Base-by-base conservation (phyloP, 306 rosid species). In the Cajanus cajan region DNA sequence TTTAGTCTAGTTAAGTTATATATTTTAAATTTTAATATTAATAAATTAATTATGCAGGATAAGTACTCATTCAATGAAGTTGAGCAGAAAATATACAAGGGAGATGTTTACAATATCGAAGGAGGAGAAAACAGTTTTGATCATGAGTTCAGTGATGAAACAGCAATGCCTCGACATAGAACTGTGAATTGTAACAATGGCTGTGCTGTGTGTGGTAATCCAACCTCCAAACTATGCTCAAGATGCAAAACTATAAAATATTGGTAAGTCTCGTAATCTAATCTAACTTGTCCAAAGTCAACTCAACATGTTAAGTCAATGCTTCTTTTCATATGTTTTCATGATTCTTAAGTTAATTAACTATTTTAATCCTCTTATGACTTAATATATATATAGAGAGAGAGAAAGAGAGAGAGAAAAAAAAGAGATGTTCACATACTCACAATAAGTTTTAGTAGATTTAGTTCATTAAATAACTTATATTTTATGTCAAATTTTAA, bases 201-300 rank as follows among this genome's bases (percentile, higher is more conserved):
- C 0, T 81, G 85, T 61, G 81, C 77, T 21, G 81, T 75, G 50
- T 81, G 85, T 68, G 85, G 85, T 5, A 75, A 36, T 75, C 77
- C 81, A 45, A 55, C 65, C 58, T 57, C 85, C 9, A 68, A 81
- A 57, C 71, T 33, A 68, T 81, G 85, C 47, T 74, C 85, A 68
- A 81, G 81, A 39, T 81, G 85, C 52, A 81, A 74, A 74, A 28
- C 57, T 58, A 68, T 68, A 28, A 81, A 75, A 81, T 81, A 75
- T 14, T 81, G 85, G 85, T 75, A 57, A 75, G 37, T 57, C 14
- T 54, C 22, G 0, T 22, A 10, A 13, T 0, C 5, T 50, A 64
- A n/a, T 9, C 7, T 28, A 1, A 28, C 33, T 63, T 71, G 5
- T n/a, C 13, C 4, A 50, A 52, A 50, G 41, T 73, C 74, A 80